These are phyloP conservation scores for Talaromyces borbonicus DNA, from an alignment of 495 filamentous ascomycete species.

Conservation along the genomic window DNA sequence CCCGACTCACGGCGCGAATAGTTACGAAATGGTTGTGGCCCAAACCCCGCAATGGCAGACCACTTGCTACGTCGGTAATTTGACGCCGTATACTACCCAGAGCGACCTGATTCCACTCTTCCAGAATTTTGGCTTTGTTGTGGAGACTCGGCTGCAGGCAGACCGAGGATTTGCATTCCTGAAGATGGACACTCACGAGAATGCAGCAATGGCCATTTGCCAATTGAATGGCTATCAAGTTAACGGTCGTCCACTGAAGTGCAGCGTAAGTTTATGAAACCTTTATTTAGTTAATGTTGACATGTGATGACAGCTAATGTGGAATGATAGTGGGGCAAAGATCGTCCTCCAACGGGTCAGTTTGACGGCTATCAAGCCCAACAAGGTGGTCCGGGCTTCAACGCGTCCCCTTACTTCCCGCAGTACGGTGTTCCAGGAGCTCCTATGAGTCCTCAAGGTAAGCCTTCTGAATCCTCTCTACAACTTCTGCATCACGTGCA, in stretches of 20 bases:
- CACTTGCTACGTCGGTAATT: slow-evolving; percentile 95
- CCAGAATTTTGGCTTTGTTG: slow-evolving; percentile 95
- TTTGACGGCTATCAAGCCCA: slow-evolving; percentile 74
- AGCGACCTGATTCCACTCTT: slow-evolving; percentile 93
- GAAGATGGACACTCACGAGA: slow-evolving; percentile 99
- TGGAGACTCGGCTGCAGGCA: slow-evolving; percentile 95
- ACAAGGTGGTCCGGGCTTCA: slow-evolving; percentile 47
- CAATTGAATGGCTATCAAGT: slow-evolving; percentile 95
- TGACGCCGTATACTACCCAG: slow-evolving; percentile 96
- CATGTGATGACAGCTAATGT: neutral
- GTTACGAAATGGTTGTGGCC: slow-evolving; percentile 93
- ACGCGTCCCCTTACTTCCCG: slow-evolving; percentile 77
- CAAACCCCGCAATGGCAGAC: slow-evolving; percentile 99
- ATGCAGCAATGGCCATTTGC: slow-evolving; percentile 97
- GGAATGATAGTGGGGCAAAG: slow-evolving; percentile 82
- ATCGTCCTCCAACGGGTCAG: slow-evolving; percentile 82
- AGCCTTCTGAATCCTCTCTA: slow-evolving; percentile 10
- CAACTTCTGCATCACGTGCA: neutral
- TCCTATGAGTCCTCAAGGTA: slow-evolving; percentile 64
- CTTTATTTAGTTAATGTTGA: neutral
- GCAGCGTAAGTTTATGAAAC: slow-evolving; percentile 59
- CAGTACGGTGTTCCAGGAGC: slow-evolving; percentile 69
- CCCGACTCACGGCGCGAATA: slow-evolving; percentile 91
- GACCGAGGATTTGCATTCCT: slow-evolving; percentile 98
- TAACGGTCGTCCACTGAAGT: slow-evolving; percentile 94